Evolutionary conservation across 139 green algal species (phyloP), one percentile per base, ranked within the genome.

Genomic region (Monoraphidium neglectum): DNA sequence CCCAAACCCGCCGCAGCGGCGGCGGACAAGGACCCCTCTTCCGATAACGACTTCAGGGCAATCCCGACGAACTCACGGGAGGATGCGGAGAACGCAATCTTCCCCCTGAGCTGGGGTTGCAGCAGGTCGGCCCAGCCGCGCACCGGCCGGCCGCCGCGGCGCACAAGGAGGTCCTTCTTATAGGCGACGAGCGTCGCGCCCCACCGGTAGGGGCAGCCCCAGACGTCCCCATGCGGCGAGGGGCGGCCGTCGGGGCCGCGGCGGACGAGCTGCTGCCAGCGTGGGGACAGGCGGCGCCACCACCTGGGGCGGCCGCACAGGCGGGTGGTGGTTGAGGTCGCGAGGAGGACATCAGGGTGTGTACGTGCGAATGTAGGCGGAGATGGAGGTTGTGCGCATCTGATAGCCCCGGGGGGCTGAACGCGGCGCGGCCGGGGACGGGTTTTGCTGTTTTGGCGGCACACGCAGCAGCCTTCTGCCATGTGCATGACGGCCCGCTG

Each of bases 81-180:
- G 0, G 82, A 91, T 28, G 97, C 89, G 1, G 88, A 59, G 32
- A 96, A 90, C 18, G 82, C 93, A 4, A 98, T 59, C 26, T 83
- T 57, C 13, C 89, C 86, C 18, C 59, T 60, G 12, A 97, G 79
- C 23, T 61, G n/a, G 12, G 93, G 89, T 74, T 91, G 86, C 79
- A 96, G 82, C 70, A 97, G 86, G 82, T 98, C 93, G 4, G 32
- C n/a, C 93, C 93, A 97, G 83, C 93, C 87, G 16, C 64, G 37
- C 30, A 94, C 80, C 16, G 81, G 82, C 0, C 16, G 38, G 1
- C 81, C 82, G 21, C 84, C 86, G 10, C 57, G 49, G 35, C 83
- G 72, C 62, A 63, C 26, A 57, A 90, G 72, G 26, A 73, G 77
- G 38, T 88, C 81, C 16, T 60, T 59, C 24, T 79, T 78, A 62